A percentile compares a stretch with the other conserved stretches of the same genome.
Conservation (phyloP, 345 rosid species). For the Corchorus olitorius region DNA sequence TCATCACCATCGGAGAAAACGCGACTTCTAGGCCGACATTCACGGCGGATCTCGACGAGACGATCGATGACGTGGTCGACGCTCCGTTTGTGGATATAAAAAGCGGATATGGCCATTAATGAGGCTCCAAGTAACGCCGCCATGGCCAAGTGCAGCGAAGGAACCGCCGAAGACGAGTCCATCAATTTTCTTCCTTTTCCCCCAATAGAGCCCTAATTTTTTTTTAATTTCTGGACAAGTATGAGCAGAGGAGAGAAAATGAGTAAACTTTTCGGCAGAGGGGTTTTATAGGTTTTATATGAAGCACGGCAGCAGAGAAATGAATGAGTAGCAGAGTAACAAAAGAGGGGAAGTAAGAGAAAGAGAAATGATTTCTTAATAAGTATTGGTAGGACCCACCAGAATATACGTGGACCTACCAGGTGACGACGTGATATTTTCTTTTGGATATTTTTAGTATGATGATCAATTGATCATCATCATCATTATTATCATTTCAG, state of each 20-base stretch:
- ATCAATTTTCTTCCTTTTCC: not conserved
- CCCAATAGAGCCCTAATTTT: conserved; percentile 19
- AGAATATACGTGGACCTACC: conserved; percentile 4
- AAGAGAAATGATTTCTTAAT: too few species aligned
- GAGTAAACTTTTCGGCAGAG: not conserved
- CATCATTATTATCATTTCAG: too few species aligned
- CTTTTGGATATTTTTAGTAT: not conserved
- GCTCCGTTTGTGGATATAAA: conserved; percentile 54
- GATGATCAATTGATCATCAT: too few species aligned
- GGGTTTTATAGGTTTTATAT: not conserved
- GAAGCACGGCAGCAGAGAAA: not conserved
- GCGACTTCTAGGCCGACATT: not conserved
- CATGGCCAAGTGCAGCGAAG: conserved; percentile 46
- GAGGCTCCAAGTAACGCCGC: conserved; percentile 67
- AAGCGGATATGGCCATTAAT: conserved; percentile 56
- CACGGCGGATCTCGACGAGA: conserved; percentile 40
- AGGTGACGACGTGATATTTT: not conserved
- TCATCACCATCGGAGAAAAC: conserved; percentile 4
- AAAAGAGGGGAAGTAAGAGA: too few species aligned
- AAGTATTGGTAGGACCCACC: not conserved
- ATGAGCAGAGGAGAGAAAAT: not conserved
- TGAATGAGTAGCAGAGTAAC: not conserved
- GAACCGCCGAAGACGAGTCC: conserved; percentile 22
- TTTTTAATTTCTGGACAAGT: too few species aligned
- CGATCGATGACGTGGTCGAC: conserved; percentile 56